Evolutionary conservation across 371 early-diverging fungal genomes (phyloP), one percentile per base, ranked within the genome.

Genomic region (Mucor sp.): DNA sequence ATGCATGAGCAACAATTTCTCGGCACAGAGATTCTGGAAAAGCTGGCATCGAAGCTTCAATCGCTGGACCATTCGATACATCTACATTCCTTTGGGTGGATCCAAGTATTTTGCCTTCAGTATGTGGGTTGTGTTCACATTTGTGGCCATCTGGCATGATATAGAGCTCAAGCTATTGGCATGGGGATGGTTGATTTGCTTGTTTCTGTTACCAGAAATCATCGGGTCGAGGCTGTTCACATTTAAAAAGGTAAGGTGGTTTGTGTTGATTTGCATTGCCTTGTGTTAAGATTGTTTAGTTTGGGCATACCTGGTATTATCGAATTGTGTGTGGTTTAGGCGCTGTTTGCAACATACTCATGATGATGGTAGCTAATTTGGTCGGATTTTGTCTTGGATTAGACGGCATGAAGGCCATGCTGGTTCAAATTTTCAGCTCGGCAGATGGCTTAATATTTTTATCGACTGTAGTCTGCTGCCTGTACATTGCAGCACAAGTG

Each of bases 91-190:
- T 17, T 75, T 97, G 58, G 97, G 97, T 17, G 97, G 97, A 32
- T 68, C 86, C 4, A 72, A 76, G 11, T 83, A 87, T 55, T 79
- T 88, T 56, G 59, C 82, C 5, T 80, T 88, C 75, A 95, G 93
- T 74, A 87, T 91, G 53, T 93, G 90, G 80, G 76, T 90, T 0
- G 85, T 93, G 0, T 97, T 97, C 74, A 94, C 97, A 0, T 97
- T 97, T 86, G 97, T 97, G 14, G 97, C 97, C 3, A 64, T 97
- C 6, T 97, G 97, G 97, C 97, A 97, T 79, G 97, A 97, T 68
- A 89, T 95, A 56, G 81, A 90, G n/a, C 68, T 95, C 63, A 84
- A 85, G 32, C 75, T 97, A 19, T 71, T 97, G 62, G 92, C 93
- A 8, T 97, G 97, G 97, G 95, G 94, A 7, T 97, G 97, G 97